A percentile compares a stretch with the other conserved stretches of the same genome.
phyloP scores from a whole-genome alignment of 208 protist genomes.

The Angomonas ambiguus region DNA sequence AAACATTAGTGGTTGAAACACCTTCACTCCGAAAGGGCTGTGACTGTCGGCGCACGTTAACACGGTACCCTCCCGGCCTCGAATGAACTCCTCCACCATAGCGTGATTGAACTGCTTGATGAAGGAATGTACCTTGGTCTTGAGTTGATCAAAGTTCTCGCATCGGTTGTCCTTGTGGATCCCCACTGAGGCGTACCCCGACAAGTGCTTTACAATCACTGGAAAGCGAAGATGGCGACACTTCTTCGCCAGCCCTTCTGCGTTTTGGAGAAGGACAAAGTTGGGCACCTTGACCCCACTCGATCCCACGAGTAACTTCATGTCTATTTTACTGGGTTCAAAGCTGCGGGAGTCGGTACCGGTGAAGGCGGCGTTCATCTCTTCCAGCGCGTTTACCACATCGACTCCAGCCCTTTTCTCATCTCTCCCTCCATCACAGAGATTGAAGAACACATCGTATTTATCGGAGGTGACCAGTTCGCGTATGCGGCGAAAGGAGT shows the following conservation, averaged over 20 bases:
- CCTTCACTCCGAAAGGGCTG: conserved; percentile 71
- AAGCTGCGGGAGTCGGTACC: conserved; percentile 81
- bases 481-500: conserved; percentile 65
- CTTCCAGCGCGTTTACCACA: conserved; percentile 79
- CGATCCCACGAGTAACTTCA: conserved; percentile 83
- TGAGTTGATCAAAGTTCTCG: conserved; percentile 72
- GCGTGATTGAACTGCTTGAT: conserved; percentile 79
- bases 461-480: conserved; percentile 75
- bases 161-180: conserved; percentile 84
- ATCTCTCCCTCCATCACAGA: conserved; percentile 85
- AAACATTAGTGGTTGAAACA: conserved; percentile 86
- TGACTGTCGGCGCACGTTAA: conserved; percentile 63
- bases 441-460: conserved; percentile 87
- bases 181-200: conserved; percentile 82
- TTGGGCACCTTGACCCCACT: conserved; percentile 75
- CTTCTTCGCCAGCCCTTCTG: conserved; percentile 69
- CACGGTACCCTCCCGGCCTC: conserved; percentile 80
- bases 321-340: conserved; percentile 87
- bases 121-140: conserved; percentile 54
- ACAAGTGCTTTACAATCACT: conserved; percentile 88
- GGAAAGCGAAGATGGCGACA: conserved; percentile 82
- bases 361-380: conserved; percentile 86
- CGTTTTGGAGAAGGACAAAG: conserved; percentile 73
- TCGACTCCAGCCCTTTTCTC: conserved; percentile 82
- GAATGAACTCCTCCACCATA: conserved; percentile 87